Base-by-base conservation (phyloP, 2,329 filamentous ascomycete genomes). In the Colletotrichum aenigma region DNA sequence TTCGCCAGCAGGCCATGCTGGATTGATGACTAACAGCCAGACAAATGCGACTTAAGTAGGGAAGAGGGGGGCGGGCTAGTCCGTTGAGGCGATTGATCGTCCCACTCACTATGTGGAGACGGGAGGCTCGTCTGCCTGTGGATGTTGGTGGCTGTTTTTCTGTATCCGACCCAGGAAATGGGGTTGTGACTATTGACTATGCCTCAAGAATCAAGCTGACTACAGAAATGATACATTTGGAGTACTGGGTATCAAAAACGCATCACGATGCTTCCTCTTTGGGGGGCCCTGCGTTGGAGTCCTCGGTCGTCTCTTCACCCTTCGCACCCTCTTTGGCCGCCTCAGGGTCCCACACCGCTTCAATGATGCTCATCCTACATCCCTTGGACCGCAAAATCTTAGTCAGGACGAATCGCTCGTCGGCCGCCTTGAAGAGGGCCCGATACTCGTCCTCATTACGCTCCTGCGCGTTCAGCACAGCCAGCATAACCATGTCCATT, bases 401-500 rank as follows among this genome's bases (percentile, higher is more conserved):
- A 80, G 84, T 83, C 71, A 89, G 88, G 2, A 82, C 79, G 74
- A 89, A 89, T 1, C 87, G 79, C 24, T 82, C 77, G 70, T 87
- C 85, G 2, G 85, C 87, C 38, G 81, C 79, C 66, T 77, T 79
- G 76, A 91, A 90, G 12, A 91, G 76, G 13, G 82, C 81, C 36
- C 80, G 78, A 73, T 89, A 91, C 76, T 89, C 88, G 7, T 81
- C 79, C 75, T 88, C 86, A 4, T 83, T 83, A 10, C 89, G 84
- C 81, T 91, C 89, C 78, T 89, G 86, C 4, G 88, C 85, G 76
- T 91, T 91, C 48, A 90, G 82, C 38, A 90, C 75, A 12, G 85
- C 85, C 79, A 90, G 79, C 89, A 91, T 90, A 4, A 89, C 81
- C 76, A 90, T 79, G 77, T 90, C 89, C 87, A 90, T 89, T 38